Evolutionary conservation across 148 eudicot genomes (phyloP).

Genomic region (Vaccinium myrtillus): DNA sequence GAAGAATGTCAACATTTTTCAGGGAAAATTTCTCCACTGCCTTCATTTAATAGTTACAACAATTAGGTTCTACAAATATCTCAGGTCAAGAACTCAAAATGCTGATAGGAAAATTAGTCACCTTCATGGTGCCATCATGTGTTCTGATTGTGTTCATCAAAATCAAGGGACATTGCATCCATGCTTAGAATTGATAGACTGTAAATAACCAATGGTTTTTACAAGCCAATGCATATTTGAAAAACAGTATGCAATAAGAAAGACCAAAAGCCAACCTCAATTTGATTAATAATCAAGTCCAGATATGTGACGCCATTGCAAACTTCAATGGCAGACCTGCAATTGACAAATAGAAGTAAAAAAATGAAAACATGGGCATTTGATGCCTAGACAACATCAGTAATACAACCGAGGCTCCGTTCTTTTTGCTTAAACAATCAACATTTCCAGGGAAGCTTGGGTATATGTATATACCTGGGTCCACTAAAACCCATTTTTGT

Average conservation of each 20-base stretch:
- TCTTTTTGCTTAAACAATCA: background rate
- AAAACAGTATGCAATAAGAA: background rate
- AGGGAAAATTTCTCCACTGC: slow-evolving; percentile 43
- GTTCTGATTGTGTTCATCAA: slow-evolving; percentile 20
- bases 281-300: slow-evolving; percentile 40
- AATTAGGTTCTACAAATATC: no score
- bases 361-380: background rate
- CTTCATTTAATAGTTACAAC: slow-evolving; percentile 26
- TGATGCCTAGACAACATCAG: background rate
- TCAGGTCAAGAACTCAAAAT: no score
- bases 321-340: slow-evolving; percentile 43
- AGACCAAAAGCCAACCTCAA: slow-evolving; percentile 38
- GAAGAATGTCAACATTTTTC: slow-evolving; percentile 29
- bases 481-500: slow-evolving; percentile 42
- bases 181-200: slow-evolving; percentile 45
- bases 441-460: background rate
- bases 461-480: slow-evolving; percentile 39
- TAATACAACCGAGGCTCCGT: background rate
- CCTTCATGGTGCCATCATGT: no score
- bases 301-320: slow-evolving; percentile 38
- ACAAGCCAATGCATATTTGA: background rate
- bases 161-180: slow-evolving; percentile 51
- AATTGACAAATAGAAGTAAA: background rate
- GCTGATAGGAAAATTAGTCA: no score
- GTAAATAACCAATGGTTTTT: slow-evolving; percentile 6